Percentiles rank a stretch among this genome's conserved stretches.
These are phyloP conservation scores for Mycogone perniciosa DNA, from an alignment of 2,329 filamentous ascomycete genomes.

Conservation along the genomic window DNA sequence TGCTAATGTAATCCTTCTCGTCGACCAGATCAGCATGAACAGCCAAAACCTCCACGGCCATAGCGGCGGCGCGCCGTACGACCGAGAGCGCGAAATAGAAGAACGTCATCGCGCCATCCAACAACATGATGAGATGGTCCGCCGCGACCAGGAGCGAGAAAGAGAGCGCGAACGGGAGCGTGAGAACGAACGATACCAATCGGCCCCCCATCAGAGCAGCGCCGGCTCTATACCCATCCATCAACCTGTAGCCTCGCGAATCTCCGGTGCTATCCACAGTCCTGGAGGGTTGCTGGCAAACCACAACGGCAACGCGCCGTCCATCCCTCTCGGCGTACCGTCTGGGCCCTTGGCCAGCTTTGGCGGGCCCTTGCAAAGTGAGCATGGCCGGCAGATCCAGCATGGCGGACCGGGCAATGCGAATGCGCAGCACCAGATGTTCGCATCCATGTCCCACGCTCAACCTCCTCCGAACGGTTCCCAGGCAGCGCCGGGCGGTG, in stretches of 20 bases:
- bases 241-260: conserved; percentile 81
- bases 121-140: conserved; percentile 42
- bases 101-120: conserved; percentile 42
- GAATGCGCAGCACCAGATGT: conserved; percentile 49
- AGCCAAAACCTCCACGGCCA: conserved; percentile 38
- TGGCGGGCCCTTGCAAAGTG: conserved; percentile 48
- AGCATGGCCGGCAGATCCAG: conserved; percentile 45
- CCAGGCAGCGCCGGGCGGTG: conserved; percentile 52
- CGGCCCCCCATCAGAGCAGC: conserved; percentile 74
- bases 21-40: conserved; percentile 37
- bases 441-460: conserved; percentile 47
- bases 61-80: conserved; percentile 35
- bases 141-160: conserved; percentile 61
- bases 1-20: conserved; percentile 4
- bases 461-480: conserved; percentile 45
- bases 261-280: conserved; percentile 78
- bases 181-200: conserved; percentile 62
- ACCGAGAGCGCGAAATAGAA: conserved; percentile 44
- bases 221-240: conserved; percentile 86
- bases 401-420: conserved; percentile 45
- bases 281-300: conserved; percentile 81
- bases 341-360: conserved; percentile 46
- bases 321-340: conserved; percentile 47
- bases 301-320: conserved; percentile 54
- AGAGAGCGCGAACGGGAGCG: conserved; percentile 48